phyloP scores from a whole-genome alignment of 106 monocot species.

The Dendrobium huoshanense region DNA sequence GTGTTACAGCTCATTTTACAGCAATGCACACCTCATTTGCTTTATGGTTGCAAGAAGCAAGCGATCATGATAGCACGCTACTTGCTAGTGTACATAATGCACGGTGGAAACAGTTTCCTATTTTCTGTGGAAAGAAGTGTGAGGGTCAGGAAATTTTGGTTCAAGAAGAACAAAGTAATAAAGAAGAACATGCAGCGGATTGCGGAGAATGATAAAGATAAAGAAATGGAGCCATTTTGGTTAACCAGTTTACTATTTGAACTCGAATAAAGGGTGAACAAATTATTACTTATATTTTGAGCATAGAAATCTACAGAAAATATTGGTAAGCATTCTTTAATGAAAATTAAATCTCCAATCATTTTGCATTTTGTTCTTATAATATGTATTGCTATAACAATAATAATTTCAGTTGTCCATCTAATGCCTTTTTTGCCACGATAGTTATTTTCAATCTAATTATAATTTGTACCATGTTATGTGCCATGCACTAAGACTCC shows the following conservation, averaged over 20 bases:
- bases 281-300: not conserved
- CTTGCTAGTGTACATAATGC: not conserved
- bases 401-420: not conserved
- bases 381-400: not conserved
- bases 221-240: not conserved
- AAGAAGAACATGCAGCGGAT: not conserved
- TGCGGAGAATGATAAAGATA: not conserved
- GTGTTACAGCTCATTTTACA: not conserved
- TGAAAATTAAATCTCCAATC: not conserved
- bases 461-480: not conserved
- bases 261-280: not conserved
- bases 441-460: not conserved
- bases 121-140: not conserved
- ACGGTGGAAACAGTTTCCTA: not conserved
- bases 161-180: not conserved
- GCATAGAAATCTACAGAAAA: not conserved
- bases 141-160: not conserved
- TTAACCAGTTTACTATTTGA: not conserved
- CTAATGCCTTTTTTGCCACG: not conserved
- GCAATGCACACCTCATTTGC: not conserved
- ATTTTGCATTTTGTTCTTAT: not conserved
- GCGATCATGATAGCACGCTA: not conserved
- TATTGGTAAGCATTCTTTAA: not conserved
- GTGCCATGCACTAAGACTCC: not conserved
- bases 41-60: not conserved